Conservation (phyloP, 805 yeast genomes). For the Maudiozyma turicensis region DNA sequence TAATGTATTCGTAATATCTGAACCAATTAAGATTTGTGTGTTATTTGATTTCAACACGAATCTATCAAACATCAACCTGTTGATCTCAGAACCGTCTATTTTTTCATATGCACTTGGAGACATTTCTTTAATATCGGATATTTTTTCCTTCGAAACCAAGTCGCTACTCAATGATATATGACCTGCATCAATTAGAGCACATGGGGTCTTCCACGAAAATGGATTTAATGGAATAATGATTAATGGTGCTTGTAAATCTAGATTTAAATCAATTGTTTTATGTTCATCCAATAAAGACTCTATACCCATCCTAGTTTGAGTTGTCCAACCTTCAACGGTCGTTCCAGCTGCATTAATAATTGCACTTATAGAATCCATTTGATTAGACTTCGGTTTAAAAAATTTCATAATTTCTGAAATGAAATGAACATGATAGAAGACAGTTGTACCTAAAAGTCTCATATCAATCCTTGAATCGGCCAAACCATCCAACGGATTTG, state of each 20-base stretch:
- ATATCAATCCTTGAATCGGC: conserved; percentile 75
- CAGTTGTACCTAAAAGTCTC: conserved; percentile 75
- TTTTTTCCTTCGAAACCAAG: conserved; percentile 57
- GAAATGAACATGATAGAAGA: conserved; percentile 79
- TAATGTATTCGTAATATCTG: conserved; percentile 68
- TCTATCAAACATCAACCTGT: conserved; percentile 80
- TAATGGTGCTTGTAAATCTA: conserved; percentile 91
- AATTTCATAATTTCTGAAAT: conserved; percentile 65
- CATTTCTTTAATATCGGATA: conserved; percentile 60
- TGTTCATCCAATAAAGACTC: conserved; percentile 93
- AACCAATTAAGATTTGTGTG: conserved; percentile 83
- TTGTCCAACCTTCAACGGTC: conserved; percentile 82
- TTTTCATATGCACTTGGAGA: conserved; percentile 63
- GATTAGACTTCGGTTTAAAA: conserved; percentile 80
- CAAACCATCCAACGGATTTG: conserved; percentile 71
- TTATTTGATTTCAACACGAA: conserved; percentile 69
- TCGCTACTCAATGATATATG: conserved; percentile 80
- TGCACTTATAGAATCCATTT: conserved; percentile 80
- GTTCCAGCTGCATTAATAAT: conserved; percentile 91
- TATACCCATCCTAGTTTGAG: conserved; percentile 83
- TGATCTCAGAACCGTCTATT: conserved; percentile 37
- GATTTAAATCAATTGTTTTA: conserved; percentile 72
- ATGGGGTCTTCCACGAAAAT: conserved; percentile 70
- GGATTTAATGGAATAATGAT: conserved; percentile 81
- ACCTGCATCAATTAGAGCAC: conserved; percentile 91